These are phyloP conservation scores for Xanthoceras sorbifolium DNA, from an alignment of 345 rosid genomes.

Conservation along the genomic window DNA sequence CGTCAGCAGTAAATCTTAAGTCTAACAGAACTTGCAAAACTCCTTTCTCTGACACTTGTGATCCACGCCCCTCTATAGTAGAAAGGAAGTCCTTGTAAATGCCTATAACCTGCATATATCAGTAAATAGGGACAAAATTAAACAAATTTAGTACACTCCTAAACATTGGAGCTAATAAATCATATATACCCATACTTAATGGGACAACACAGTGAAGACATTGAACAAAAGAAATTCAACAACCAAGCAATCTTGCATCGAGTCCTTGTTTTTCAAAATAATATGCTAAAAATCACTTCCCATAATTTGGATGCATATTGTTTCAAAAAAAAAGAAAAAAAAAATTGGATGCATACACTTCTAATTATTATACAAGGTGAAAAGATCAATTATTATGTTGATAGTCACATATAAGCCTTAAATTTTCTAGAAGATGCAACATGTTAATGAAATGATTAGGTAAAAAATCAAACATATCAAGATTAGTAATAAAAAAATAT, in stretches of 20 bases:
- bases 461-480: neutral
- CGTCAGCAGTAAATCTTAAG: constrained; percentile 78
- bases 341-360: too few relatives aligned
- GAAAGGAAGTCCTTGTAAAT: constrained; percentile 79
- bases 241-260: neutral
- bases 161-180: constrained; percentile 15
- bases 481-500: neutral
- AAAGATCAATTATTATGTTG: neutral
- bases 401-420: neutral
- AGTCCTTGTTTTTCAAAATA: neutral
- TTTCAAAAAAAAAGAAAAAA: too few relatives aligned
- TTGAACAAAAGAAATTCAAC: neutral
- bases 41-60: constrained; percentile 93
- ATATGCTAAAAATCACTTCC: neutral
- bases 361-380: neutral
- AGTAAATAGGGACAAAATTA: constrained; percentile 4
- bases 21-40: constrained; percentile 84
- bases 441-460: neutral
- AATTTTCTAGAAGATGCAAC: neutral
- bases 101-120: constrained; percentile 60
- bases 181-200: neutral
- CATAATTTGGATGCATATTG: too few relatives aligned
- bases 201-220: neutral
- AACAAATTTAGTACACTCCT: constrained; percentile 19
- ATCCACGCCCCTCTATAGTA: constrained; percentile 53